Evolutionary conservation across 257 asterid species (phyloP).

Genomic region (Anisodus tanguticus): DNA sequence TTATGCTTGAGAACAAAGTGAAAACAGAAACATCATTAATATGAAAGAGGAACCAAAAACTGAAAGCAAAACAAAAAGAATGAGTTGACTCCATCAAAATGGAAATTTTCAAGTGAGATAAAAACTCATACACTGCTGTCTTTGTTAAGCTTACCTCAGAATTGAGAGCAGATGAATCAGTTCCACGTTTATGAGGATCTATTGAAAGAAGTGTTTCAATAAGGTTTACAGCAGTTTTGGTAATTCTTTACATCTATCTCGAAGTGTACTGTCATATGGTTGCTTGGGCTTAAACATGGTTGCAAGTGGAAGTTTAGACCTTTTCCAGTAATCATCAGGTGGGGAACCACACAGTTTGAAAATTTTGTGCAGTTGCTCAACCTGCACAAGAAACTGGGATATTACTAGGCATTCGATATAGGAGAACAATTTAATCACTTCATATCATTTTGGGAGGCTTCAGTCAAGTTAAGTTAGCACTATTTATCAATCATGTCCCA

Average conservation of each 20-base stretch:
- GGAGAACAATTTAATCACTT: not conserved
- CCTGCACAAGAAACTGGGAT: conserved; percentile 45
- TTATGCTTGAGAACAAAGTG: not conserved
- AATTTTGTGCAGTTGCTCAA: conserved; percentile 90
- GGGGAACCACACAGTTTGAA: conserved; percentile 90
- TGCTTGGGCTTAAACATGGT: conserved; percentile 89
- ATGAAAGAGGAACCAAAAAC: not conserved
- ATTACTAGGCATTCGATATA: not conserved
- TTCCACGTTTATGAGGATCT: conserved; percentile 77
- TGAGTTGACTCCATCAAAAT: not conserved
- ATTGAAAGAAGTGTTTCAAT: conserved; percentile 70
- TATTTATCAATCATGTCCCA: not conserved
- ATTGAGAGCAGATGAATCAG: conserved; percentile 69
- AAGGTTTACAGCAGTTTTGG: conserved; percentile 73
- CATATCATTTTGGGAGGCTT: not conserved
- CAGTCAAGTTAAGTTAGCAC: not conserved
- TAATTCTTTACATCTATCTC: conserved; percentile 81
- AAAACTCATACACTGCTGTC: conserved; percentile 8
- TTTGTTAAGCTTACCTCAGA: conserved; percentile 57
- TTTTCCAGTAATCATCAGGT: conserved; percentile 80
- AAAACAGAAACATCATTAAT: not conserved
- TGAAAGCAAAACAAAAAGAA: not conserved
- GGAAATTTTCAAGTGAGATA: not conserved
- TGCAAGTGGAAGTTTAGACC: conserved; percentile 74
- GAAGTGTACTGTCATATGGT: conserved; percentile 71